Evolutionary conservation across 345 rosid genomes (phyloP), one percentile per base, ranked within the genome.

Genomic region (Leavenworthia alabamica): DNA sequence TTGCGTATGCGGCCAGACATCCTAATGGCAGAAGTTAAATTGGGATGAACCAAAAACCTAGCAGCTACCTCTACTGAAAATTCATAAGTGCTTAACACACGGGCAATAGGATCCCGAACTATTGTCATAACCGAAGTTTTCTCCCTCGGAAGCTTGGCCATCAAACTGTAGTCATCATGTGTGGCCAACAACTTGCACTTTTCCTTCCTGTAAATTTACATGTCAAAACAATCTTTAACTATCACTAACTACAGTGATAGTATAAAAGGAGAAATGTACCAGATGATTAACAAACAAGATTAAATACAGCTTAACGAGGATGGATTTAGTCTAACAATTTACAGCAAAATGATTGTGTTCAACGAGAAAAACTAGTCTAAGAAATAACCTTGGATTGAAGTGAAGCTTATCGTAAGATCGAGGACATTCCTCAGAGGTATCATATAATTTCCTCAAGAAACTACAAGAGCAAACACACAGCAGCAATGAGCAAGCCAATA

Each of bases 131-230:
- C 89, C 5, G 99, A 92, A 7, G 96, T 92, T 73, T 70, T 85
- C 65, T 81, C 88, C 73, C 53, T 77, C 3, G 94, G 90, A 80
- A 93, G 86, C 73, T 83, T 82, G 60, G 91, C 83, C 77, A 81
- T 83, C 80, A 89, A 60, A 82, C 99, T 93, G 70, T 93, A 93
- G 73, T 93, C 99, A 81, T 93, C 97, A 80, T 93, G 99, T 15
- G 96, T 93, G 27, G 75, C 82, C 78, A 89, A 70, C 78, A 93
- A 78, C 66, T 85, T 81, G 78, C 99, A 93, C 58, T 77, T 80
- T 65, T 67, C 54, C 66, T 83, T 86, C 70, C 99, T 93, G 80
- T 74, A 83, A 33, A 62, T 53, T 50, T 42, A 57, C 9, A 46
- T 62, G 68, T 47, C 28, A 23, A 50, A 5, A 48, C 0, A 7